phyloP scores from a whole-genome alignment of 1,284 basidiomycete species.

The Waitea zeae region DNA sequence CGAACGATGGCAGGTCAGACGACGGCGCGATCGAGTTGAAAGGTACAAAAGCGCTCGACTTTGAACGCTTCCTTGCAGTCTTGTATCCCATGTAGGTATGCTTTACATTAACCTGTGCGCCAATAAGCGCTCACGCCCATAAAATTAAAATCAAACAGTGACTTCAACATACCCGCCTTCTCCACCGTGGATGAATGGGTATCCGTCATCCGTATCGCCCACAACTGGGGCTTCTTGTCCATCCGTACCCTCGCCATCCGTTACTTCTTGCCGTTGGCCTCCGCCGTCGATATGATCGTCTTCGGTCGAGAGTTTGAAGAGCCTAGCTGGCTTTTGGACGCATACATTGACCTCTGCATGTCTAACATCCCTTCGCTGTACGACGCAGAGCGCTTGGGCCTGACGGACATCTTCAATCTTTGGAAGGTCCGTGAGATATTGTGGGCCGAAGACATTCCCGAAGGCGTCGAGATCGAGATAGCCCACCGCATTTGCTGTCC shows the following conservation, averaged over 20 bases:
- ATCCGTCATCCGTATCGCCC: slow-evolving; percentile 1
- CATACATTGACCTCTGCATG: neutral
- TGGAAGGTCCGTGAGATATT: too few species aligned
- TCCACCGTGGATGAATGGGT: slow-evolving; percentile 1
- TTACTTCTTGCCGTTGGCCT: neutral
- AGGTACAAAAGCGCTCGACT: slow-evolving; percentile 37
- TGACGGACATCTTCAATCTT: too few species aligned
- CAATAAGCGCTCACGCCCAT: neutral
- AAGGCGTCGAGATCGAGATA: too few species aligned
- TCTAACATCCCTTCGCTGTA: too few species aligned
- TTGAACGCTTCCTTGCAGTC: slow-evolving; percentile 3
- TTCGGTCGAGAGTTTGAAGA: neutral
- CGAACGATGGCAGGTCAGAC: neutral
- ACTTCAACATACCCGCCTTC: neutral
- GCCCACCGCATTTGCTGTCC: too few species aligned
- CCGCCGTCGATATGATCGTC: slow-evolving; percentile 2
- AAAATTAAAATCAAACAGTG: neutral
- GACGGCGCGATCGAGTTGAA: neutral
- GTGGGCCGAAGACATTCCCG: too few species aligned
- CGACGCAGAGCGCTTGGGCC: too few species aligned
- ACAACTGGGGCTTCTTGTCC: neutral
- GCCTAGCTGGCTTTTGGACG: neutral
- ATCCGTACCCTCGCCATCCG: neutral
- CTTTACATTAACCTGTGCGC: neutral
- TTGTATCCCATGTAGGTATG: slow-evolving; percentile 2